These are phyloP conservation scores for Debaryomycetaceae sp. DNA, from an alignment of 1,139 yeast genomes.

Conservation along the genomic window DNA sequence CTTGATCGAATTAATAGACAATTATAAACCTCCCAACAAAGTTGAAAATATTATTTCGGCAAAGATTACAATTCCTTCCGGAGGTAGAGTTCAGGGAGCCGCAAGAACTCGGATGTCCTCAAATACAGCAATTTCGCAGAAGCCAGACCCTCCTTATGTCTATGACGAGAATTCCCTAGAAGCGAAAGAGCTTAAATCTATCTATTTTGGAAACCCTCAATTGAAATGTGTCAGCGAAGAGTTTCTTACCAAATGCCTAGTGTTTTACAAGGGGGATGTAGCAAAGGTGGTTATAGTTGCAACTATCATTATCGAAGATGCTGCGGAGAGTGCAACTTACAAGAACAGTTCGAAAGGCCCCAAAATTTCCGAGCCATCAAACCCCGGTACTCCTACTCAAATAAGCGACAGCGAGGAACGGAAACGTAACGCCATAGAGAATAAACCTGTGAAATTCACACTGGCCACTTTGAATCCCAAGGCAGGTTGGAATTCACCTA, in stretches of 20 bases:
- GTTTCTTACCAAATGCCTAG: constrained; percentile 36
- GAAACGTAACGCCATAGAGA: background rate
- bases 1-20: constrained; percentile 27
- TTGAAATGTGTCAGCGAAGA: constrained; percentile 20
- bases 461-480: background rate
- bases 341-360: background rate
- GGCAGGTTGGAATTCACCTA: background rate
- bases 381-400: background rate
- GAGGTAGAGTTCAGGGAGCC: constrained; percentile 26
- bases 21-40: constrained; percentile 10
- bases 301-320: constrained; percentile 20
- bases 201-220: constrained; percentile 19
- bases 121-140: constrained; percentile 1
- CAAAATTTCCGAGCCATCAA: background rate
- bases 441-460: background rate
- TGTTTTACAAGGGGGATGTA: constrained; percentile 39
- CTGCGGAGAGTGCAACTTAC: constrained; percentile 13
- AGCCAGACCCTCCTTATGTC: constrained; percentile 4
- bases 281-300: constrained; percentile 27
- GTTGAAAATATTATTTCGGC: background rate
- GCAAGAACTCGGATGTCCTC: constrained; percentile 4
- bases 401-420: background rate
- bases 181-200: constrained; percentile 14
- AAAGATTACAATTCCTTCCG: constrained; percentile 8
- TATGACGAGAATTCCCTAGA: constrained; percentile 14